phyloP scores from a whole-genome alignment of 257 asterid species.

The Ocimum tenuiflorum region DNA sequence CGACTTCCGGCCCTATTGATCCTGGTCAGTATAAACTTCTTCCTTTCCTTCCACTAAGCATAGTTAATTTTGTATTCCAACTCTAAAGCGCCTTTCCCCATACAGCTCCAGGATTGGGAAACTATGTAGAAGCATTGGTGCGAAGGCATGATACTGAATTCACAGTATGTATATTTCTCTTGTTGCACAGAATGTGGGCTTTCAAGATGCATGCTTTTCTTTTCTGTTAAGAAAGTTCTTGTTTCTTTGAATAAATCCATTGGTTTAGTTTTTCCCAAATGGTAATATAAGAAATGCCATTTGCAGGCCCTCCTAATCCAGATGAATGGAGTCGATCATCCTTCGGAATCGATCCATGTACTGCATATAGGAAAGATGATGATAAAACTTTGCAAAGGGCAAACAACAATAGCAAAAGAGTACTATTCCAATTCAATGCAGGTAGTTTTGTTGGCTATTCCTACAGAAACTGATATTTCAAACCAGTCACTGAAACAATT shows the following conservation, averaged over 20 bases:
- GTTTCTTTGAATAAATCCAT: too few species aligned
- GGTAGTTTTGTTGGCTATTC: slow-evolving; percentile 30
- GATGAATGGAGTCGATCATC: slow-evolving; percentile 62
- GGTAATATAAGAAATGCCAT: background rate
- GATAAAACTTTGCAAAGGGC: slow-evolving; percentile 74
- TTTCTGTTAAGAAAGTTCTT: too few species aligned
- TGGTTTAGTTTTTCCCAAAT: background rate
- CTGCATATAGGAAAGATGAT: slow-evolving; percentile 90
- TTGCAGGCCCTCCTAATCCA: slow-evolving; percentile 68
- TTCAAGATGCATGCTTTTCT: background rate
- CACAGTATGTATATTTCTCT: slow-evolving; percentile 43
- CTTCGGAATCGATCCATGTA: slow-evolving; percentile 66
- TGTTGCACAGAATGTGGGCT: background rate
- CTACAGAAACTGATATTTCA: background rate
- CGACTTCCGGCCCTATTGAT: slow-evolving; percentile 66
- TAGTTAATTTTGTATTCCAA: background rate
- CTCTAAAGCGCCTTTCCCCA: slow-evolving; percentile 15
- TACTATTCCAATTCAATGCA: slow-evolving; percentile 89
- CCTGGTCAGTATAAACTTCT: slow-evolving; percentile 44
- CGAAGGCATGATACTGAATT: slow-evolving; percentile 88
- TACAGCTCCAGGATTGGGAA: slow-evolving; percentile 93
- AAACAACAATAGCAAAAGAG: slow-evolving; percentile 64
- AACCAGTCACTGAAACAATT: background rate
- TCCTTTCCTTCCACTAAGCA: background rate
- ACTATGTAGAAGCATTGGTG: slow-evolving; percentile 92